These are phyloP conservation scores for Thalassiosira exigua DNA, from an alignment of 352 stramenopile species.

Conservation along the genomic window DNA sequence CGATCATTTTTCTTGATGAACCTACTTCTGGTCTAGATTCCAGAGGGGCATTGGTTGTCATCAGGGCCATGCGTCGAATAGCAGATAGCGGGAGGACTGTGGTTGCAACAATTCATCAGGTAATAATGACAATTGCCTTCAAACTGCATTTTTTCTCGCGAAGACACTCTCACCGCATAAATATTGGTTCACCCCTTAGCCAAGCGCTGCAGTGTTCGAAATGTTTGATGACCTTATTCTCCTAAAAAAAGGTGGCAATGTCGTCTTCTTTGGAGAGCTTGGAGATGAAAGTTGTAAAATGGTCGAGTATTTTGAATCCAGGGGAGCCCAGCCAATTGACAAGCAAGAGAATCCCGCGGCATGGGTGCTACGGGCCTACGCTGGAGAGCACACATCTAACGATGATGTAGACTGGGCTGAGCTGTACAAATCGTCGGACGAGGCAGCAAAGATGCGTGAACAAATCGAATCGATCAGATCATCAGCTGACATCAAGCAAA, in stretches of 20 bases:
- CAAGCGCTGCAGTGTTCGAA: conserved; percentile 48
- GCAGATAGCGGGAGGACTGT: conserved; percentile 89
- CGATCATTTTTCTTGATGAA: conserved; percentile 88
- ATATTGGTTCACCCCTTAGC: no score
- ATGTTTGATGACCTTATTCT: conserved; percentile 91
- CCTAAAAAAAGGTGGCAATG: conserved; percentile 87
- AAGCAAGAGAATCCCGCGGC: conserved; percentile 89
- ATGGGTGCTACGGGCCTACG: conserved; percentile 85
- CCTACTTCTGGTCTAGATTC: conserved; percentile 78
- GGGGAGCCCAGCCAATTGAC: conserved; percentile 74
- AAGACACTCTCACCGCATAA: background rate
- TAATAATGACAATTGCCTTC: no score
- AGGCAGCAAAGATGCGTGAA: conserved; percentile 24
- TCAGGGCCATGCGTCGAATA: conserved; percentile 88
- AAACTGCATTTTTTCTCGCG: no score
- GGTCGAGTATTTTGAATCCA: conserved; percentile 87
- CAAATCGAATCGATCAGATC: conserved; percentile 40
- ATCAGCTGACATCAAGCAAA: conserved; percentile 3
- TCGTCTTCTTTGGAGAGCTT: conserved; percentile 89
- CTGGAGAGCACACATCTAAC: conserved; percentile 20
- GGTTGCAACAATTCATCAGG: conserved; percentile 90
- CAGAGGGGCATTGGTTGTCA: conserved; percentile 86
- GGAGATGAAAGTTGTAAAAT: conserved; percentile 85
- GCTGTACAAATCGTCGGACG: conserved; percentile 34
- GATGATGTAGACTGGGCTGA: conserved; percentile 39